Evolutionary conservation across 495 filamentous ascomycete genomes (phyloP).

Genomic region (Penicillium bialowiezense): DNA sequence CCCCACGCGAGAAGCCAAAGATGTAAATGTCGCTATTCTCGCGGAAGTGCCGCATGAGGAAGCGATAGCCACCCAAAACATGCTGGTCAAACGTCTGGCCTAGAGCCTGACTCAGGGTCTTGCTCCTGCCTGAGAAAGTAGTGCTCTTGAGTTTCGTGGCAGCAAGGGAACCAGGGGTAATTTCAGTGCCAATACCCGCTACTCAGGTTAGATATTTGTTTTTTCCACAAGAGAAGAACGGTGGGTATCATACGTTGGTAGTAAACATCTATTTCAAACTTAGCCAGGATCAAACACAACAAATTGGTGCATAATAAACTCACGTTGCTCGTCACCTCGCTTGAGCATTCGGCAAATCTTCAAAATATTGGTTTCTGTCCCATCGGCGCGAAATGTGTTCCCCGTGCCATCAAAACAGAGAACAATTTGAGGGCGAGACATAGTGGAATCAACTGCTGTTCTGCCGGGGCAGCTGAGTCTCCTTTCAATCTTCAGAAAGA

Average conservation of each 20-base stretch:
- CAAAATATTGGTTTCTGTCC: constrained; percentile 8
- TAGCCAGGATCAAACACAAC: neutral
- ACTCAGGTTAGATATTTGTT: no score
- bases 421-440: no score
- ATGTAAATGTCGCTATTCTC: constrained; percentile 70
- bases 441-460: no score
- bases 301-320: neutral
- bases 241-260: constrained; percentile 13
- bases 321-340: constrained; percentile 5
- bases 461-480: no score
- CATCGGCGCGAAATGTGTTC: constrained; percentile 6
- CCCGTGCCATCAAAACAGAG: constrained; percentile 13
- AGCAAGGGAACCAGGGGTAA: constrained; percentile 3
- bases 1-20: constrained; percentile 79
- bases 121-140: constrained; percentile 59
- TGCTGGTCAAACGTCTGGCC: constrained; percentile 74
- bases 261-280: neutral
- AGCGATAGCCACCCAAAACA: constrained; percentile 78
- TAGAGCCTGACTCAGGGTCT: constrained; percentile 72
- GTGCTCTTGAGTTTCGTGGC: neutral
- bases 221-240: no score
- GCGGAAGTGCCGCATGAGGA: constrained; percentile 80
- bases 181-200: constrained; percentile 40
- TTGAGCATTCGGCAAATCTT: constrained; percentile 9
- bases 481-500: no score